Conservation (phyloP, 257 asterid genomes). For the Solanum bulbocastanum region DNA sequence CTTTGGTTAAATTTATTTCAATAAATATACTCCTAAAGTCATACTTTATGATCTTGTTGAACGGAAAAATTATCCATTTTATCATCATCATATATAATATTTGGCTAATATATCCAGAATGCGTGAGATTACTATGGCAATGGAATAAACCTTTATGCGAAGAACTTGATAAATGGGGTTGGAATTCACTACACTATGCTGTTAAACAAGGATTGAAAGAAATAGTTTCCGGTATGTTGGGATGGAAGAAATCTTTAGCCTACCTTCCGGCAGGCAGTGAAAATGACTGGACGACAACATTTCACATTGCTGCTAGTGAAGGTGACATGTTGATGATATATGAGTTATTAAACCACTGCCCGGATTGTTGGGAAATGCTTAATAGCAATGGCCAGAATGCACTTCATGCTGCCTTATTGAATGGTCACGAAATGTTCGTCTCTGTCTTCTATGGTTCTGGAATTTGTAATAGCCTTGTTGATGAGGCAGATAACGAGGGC, state of each 20-base stretch:
- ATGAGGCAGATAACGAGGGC: not conserved
- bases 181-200: not conserved
- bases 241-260: not conserved
- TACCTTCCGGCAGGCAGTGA: not conserved
- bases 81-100: not conserved
- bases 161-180: not conserved
- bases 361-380: not conserved
- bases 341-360: not conserved
- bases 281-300: not conserved
- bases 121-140: not conserved
- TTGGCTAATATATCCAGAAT: not conserved
- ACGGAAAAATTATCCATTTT: not conserved
- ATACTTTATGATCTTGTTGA: no score
- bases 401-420: not conserved
- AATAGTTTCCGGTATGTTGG: not conserved
- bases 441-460: accelerated
- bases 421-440: no score
- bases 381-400: not conserved
- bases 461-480: not conserved
- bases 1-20: no score
- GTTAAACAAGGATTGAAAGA: not conserved
- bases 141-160: not conserved
- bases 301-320: not conserved
- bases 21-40: no score
- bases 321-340: not conserved